Evolutionary conservation across 371 early-diverging fungal genomes (phyloP).

Genomic region (Zancudomyces culisetae): DNA sequence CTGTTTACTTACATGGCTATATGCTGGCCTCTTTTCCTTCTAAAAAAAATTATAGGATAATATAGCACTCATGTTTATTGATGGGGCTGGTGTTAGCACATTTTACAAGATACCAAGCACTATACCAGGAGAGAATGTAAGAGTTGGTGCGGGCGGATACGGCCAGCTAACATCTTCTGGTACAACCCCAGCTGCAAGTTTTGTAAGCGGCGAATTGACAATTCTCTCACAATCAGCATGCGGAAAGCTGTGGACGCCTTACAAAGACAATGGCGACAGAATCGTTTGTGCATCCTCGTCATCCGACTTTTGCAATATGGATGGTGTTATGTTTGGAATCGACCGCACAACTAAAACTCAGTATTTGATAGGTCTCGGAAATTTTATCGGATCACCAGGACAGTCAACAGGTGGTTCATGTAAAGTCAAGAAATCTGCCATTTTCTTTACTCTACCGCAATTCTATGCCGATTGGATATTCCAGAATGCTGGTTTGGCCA

Average conservation of each 20-base stretch:
- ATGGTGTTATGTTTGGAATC: neutral
- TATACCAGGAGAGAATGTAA: neutral
- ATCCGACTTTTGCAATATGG: neutral
- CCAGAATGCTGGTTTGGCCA: neutral
- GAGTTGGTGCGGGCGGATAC: neutral
- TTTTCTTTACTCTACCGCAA: neutral
- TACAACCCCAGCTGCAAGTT: neutral
- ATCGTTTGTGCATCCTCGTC: neutral
- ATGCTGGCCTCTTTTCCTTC: neutral
- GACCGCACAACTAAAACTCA: neutral
- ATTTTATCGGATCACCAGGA: neutral
- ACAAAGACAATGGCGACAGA: neutral
- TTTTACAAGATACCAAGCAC: neutral
- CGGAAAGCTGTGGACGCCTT: neutral
- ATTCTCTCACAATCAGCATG: neutral
- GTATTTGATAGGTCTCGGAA: neutral
- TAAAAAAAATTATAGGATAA: constrained; percentile 2
- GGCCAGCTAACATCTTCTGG: neutral
- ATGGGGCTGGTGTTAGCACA: neutral
- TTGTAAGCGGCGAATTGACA: neutral
- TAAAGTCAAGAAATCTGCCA: neutral
- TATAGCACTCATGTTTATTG: neutral
- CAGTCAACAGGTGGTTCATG: neutral
- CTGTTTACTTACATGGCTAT: neutral
- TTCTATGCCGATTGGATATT: constrained; percentile 1